Evolutionary conservation across 139 green algal species (phyloP), one percentile per base, ranked within the genome.

Genomic region (Chlorella sp.): DNA sequence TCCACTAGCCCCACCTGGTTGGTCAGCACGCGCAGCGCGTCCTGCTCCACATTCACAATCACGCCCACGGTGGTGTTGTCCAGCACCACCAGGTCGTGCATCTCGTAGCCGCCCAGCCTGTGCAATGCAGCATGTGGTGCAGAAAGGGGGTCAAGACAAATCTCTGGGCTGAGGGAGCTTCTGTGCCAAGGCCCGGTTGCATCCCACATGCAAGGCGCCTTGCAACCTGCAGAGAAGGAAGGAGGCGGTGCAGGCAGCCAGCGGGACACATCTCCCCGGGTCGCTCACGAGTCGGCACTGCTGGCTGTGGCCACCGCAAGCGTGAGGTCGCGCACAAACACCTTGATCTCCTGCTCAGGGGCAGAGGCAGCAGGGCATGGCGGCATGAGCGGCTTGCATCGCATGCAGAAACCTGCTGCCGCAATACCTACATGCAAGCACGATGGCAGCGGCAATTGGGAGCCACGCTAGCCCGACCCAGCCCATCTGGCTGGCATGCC

Each of bases 61-160:
- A 98, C 88, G 28, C 90, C 90, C 3, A 92, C 91, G 13, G 90
- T 94, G 26, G 86, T 71, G 44, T 86, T 83, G 80, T 98, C 93
- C 68, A 99, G 86, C 86, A 94, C 88, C 74, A 99, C 95, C 60
- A 99, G 90, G 87, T 99, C 97, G 87, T 99, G 96, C 75, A 99
- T 88, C 85, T 98, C 90, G 85, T 98, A 99, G 38, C 93, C 87
- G 15, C 96, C 96, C 44, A 99, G 88, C 39, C 89, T 92, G 86
- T 70, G 44, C 44, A 51, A 9, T 51, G 44, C n/a, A n/a, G n/a
- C n/a, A n/a, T n/a, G n/a, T n/a, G n/a, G n/a, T n/a, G n/a, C n/a
- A n/a, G n/a, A n/a, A n/a, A n/a, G n/a, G n/a, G n/a, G n/a, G n/a
- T n/a, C n/a, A n/a, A n/a, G n/a, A n/a, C n/a, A n/a, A n/a, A n/a